phyloP scores from a whole-genome alignment of 169 alveolate genomes.

The Eimeria acervulina region DNA sequence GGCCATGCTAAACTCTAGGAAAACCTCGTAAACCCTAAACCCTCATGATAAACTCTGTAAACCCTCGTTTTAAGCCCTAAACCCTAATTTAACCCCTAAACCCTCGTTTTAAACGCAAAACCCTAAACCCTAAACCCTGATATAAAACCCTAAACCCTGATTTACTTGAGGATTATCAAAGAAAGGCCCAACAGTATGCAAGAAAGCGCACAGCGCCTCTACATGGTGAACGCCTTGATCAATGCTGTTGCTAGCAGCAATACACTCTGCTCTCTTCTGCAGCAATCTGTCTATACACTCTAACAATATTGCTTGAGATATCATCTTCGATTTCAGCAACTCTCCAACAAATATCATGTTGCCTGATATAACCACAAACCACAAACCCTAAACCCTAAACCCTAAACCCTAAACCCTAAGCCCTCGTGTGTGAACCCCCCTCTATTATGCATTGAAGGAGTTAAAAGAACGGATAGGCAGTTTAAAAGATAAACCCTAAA shows the following conservation, averaged over 20 bases:
- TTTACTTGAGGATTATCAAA: slow-evolving; percentile 74
- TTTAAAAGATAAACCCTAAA: no score
- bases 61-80: not conserved
- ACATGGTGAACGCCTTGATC: slow-evolving; percentile 83
- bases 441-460: no score
- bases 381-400: slow-evolving; percentile 26
- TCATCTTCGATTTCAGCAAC: slow-evolving; percentile 85
- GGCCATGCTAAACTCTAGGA: no score
- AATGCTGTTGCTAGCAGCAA: slow-evolving; percentile 49
- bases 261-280: slow-evolving; percentile 81
- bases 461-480: no score
- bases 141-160: not conserved
- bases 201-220: slow-evolving; percentile 83
- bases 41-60: not conserved
- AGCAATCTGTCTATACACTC: slow-evolving; percentile 87
- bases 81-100: not conserved
- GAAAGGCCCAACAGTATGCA: slow-evolving; percentile 78
- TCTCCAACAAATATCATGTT: slow-evolving; percentile 88
- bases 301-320: slow-evolving; percentile 85
- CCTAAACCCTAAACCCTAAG: not conserved
- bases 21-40: not conserved
- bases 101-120: not conserved
- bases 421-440: not conserved
- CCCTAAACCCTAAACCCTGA: no score
- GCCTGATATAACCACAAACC: slow-evolving; percentile 37